Conservation (phyloP, 2,329 filamentous ascomycete genomes). For the Thelonectria blattea region DNA sequence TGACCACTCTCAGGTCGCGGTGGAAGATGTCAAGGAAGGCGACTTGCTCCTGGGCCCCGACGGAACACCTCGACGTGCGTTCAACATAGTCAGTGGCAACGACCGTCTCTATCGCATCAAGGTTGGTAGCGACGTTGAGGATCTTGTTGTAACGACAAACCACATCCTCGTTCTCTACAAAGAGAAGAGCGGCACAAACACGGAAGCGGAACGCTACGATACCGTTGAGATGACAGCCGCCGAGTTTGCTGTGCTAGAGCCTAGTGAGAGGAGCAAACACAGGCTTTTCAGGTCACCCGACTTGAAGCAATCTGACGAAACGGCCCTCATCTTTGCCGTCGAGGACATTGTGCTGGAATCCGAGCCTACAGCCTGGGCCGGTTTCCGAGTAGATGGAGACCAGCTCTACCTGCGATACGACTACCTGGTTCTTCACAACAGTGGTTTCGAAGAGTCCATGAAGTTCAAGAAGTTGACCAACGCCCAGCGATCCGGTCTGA, state of each 20-base stretch:
- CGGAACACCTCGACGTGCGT: constrained; percentile 52
- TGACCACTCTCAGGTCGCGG: constrained; percentile 51
- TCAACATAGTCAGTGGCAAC: constrained; percentile 55
- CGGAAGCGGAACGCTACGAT: constrained; percentile 40
- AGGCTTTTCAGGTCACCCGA: constrained; percentile 44
- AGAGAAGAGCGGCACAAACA: constrained; percentile 34
- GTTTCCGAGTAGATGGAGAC: constrained; percentile 57
- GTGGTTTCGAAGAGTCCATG: constrained; percentile 71
- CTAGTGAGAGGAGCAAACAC: constrained; percentile 44
- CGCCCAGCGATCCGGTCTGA: constrained; percentile 93
- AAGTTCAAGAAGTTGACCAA: constrained; percentile 99
- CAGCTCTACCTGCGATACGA: constrained; percentile 58
- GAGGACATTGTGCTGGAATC: constrained; percentile 51
- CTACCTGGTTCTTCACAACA: constrained; percentile 54
- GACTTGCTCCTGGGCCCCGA: constrained; percentile 57
- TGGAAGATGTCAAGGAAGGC: constrained; percentile 56
- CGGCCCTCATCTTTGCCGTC: constrained; percentile 45
- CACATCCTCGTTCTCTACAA: constrained; percentile 55
- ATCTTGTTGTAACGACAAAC: constrained; percentile 56
- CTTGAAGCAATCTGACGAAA: constrained; percentile 38
- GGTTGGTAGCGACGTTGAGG: constrained; percentile 48
- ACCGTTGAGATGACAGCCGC: constrained; percentile 54
- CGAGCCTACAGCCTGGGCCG: constrained; percentile 53
- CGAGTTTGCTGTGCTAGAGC: constrained; percentile 49
- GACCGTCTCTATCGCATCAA: constrained; percentile 57